phyloP scores from a whole-genome alignment of 352 stramenopile species.

The Thraustochytrium striatum region DNA sequence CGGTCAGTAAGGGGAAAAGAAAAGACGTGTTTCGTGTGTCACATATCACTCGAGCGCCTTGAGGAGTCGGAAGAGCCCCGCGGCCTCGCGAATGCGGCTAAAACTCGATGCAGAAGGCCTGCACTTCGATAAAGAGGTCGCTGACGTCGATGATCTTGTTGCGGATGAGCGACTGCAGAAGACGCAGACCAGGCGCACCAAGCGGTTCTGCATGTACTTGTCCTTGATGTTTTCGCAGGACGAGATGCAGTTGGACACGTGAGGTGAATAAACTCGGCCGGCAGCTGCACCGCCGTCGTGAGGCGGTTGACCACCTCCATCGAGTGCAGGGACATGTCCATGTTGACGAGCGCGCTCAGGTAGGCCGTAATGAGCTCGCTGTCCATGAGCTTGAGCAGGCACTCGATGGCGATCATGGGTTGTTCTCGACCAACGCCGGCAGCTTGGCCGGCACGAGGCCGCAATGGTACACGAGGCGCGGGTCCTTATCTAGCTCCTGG shows the following conservation, averaged over 20 bases:
- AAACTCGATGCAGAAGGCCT: slow-evolving; percentile 99
- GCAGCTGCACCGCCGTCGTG: slow-evolving; percentile 81
- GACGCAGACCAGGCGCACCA: slow-evolving; percentile 94
- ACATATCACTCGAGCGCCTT: slow-evolving; percentile 41
- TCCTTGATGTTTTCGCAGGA: slow-evolving; percentile 97
- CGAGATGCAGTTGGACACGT: slow-evolving; percentile 97
- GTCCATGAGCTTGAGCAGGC: slow-evolving; percentile 78
- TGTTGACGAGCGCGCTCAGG: slow-evolving; percentile 90
- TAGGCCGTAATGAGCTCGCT: slow-evolving; percentile 90
- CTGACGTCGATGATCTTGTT: slow-evolving; percentile 93
- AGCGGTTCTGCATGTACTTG: slow-evolving; percentile 94
- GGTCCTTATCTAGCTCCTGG: slow-evolving; percentile 75
- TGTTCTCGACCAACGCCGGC: slow-evolving; percentile 94
- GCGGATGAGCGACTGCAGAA: slow-evolving; percentile 97
- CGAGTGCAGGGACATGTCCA: slow-evolving; percentile 97
- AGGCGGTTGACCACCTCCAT: slow-evolving; percentile 95
- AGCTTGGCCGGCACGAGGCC: slow-evolving; percentile 85
- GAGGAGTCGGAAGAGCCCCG: slow-evolving; percentile 90
- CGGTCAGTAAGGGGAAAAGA: background rate
- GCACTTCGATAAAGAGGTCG: slow-evolving; percentile 96
- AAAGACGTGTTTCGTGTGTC: too few relatives aligned
- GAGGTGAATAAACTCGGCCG: slow-evolving; percentile 95
- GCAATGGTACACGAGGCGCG: slow-evolving; percentile 83
- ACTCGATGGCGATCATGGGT: slow-evolving; percentile 96
- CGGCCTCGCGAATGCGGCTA: slow-evolving; percentile 92